Percentiles rank a stretch among this genome's conserved stretches.
Conservation (phyloP, 1,284 basidiomycete genomes). For the Mycena sp. region DNA sequence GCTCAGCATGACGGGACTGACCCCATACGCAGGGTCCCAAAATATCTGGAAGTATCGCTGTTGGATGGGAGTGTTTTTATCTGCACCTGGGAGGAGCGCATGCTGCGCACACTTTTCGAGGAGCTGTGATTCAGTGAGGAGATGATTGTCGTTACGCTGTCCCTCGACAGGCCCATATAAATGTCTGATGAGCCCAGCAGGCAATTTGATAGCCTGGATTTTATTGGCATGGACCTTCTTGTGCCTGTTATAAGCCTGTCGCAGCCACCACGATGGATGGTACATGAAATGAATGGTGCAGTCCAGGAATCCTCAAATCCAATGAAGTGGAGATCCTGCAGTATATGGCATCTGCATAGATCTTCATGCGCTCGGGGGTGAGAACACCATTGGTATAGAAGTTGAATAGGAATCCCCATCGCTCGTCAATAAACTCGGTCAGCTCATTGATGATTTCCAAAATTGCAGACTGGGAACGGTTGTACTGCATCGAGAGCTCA, state of each 20-base stretch:
- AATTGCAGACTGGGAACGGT: conserved; percentile 29
- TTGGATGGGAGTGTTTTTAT: conserved; percentile 10
- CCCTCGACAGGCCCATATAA: conserved; percentile 36
- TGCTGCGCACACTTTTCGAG: conserved; percentile 1
- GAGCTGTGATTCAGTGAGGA: conserved; percentile 29
- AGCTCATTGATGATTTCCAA: conserved; percentile 34
- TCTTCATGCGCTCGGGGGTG: conserved; percentile 9
- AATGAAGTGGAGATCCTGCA: conserved; percentile 28
- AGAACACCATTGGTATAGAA: conserved; percentile 30
- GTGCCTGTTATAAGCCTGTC: conserved; percentile 37
- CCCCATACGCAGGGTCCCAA: conserved; percentile 41
- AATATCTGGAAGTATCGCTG: conserved; percentile 34
- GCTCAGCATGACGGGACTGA: conserved; percentile 32
- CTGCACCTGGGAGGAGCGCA: conserved; percentile 4
- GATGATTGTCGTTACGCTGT: conserved; percentile 32
- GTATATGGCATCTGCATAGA: conserved; percentile 33
- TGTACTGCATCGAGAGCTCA: conserved; percentile 18
- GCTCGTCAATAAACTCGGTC: conserved; percentile 25
- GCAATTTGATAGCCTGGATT: conserved; percentile 37
- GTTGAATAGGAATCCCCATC: conserved; percentile 36
- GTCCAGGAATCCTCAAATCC: conserved; percentile 37
- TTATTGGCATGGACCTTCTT: conserved; percentile 39
- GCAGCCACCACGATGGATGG: conserved; percentile 30
- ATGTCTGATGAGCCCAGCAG: conserved; percentile 38
- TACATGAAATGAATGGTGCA: conserved; percentile 37